Percentiles rank a stretch among this genome's conserved stretches.
These are phyloP conservation scores for Cryptococcus sp. DNA, from an alignment of 1,284 basidiomycete genomes.

Conservation along the genomic window DNA sequence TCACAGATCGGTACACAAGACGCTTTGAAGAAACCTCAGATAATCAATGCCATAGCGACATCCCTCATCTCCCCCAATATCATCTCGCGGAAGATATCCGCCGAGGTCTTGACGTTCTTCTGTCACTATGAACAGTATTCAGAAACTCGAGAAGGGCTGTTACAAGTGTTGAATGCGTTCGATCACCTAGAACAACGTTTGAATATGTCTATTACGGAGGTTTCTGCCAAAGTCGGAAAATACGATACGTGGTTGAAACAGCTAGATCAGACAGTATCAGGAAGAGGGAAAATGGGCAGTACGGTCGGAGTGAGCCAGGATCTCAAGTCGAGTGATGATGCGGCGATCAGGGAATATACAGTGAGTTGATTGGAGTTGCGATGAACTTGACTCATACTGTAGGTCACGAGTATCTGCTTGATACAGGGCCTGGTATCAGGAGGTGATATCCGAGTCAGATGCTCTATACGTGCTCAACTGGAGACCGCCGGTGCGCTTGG, in stretches of 20 bases:
- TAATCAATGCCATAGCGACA: conserved; percentile 76
- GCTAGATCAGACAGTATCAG: conserved; percentile 70
- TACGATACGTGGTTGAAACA: conserved; percentile 91
- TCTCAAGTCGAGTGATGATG: conserved; percentile 52
- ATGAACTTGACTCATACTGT: conserved; percentile 3
- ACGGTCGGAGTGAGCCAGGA: conserved; percentile 91
- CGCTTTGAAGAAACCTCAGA: conserved; percentile 68
- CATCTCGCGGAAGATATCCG: conserved; percentile 70
- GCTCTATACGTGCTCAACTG: conserved; percentile 61
- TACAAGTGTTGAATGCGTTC: conserved; percentile 51
- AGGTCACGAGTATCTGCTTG: conserved; percentile 32
- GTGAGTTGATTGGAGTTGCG: conserved; percentile 17
- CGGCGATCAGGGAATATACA: conserved; percentile 31
- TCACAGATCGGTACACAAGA: conserved; percentile 67
- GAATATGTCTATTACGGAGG: conserved; percentile 24
- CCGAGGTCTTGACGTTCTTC: conserved; percentile 63
- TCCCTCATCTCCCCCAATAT: conserved; percentile 81
- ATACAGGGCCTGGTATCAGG: conserved; percentile 25
- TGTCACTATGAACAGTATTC: conserved; percentile 46
- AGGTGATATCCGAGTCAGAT: conserved; percentile 37
- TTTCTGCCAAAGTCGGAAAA: conserved; percentile 58
- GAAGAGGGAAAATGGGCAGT: conserved; percentile 91
- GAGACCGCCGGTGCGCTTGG: conserved; percentile 74
- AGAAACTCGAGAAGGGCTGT: conserved; percentile 47
- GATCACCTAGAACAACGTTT: conserved; percentile 42